Evolutionary conservation across 1,139 yeast species (phyloP).

Genomic region (Protomyces inouyei): DNA sequence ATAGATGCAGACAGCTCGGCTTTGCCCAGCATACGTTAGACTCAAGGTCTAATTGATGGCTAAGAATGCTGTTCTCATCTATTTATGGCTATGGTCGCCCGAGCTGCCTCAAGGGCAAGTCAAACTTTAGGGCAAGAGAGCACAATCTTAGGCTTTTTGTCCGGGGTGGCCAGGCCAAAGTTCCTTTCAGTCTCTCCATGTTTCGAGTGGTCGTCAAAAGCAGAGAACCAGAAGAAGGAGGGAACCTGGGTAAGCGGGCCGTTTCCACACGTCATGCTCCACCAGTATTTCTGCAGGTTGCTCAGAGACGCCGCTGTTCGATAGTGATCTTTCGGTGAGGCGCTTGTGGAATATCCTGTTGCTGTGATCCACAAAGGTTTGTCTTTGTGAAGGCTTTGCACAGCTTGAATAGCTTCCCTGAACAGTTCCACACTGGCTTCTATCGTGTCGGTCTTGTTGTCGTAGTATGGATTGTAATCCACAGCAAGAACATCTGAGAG

Average conservation of each 20-base stretch:
- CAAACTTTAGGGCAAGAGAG: neutral
- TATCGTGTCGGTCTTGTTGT: constrained; percentile 49
- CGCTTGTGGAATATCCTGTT: constrained; percentile 96
- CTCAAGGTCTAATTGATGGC: no score
- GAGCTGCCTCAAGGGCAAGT: no score
- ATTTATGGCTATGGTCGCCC: no score
- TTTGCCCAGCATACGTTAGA: no score
- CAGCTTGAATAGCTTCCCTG: constrained; percentile 87
- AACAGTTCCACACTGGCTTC: constrained; percentile 71
- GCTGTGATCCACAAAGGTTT: constrained; percentile 93
- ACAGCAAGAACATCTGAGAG: no score
- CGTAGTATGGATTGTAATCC: no score
- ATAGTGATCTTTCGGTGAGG: constrained; percentile 54
- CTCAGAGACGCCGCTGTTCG: constrained; percentile 52
- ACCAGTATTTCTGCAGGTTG: constrained; percentile 79
- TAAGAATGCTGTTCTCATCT: no score
- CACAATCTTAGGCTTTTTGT: constrained; percentile 3
- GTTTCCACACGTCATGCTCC: neutral
- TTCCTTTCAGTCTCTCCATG: constrained; percentile 8
- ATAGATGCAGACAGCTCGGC: no score
- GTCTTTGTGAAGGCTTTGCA: constrained; percentile 81
- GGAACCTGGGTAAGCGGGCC: neutral
- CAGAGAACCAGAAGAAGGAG: constrained; percentile 10
- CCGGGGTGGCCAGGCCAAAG: constrained; percentile 19
- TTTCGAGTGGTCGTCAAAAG: constrained; percentile 1